Conservation (phyloP, 495 filamentous ascomycete genomes). For the Aspergillus ostianus region DNA sequence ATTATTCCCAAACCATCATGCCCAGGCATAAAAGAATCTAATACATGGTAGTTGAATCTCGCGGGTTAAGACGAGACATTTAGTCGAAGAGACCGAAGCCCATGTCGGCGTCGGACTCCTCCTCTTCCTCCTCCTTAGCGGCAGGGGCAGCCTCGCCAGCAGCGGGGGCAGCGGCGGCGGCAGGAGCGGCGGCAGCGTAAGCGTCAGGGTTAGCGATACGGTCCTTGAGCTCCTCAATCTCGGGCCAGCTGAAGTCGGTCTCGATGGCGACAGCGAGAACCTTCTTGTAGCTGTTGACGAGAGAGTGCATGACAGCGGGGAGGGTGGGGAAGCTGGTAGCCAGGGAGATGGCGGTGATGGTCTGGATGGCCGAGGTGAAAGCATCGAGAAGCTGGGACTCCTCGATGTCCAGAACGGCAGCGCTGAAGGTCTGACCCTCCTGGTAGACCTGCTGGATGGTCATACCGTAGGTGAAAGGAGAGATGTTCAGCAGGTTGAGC, state of each 20-base stretch:
- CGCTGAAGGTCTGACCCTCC: slow-evolving; percentile 83
- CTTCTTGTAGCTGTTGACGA: slow-evolving; percentile 98
- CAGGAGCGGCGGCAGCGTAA: slow-evolving; percentile 78
- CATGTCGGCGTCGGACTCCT: slow-evolving; percentile 51
- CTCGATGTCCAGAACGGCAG: slow-evolving; percentile 84
- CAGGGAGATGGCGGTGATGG: slow-evolving; percentile 87
- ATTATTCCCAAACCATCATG: slow-evolving; percentile 31
- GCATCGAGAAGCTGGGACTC: slow-evolving; percentile 86
- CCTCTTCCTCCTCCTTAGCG: slow-evolving; percentile 51
- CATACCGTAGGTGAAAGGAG: slow-evolving; percentile 99
- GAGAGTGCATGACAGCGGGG: slow-evolving; percentile 91
- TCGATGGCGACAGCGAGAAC: slow-evolving; percentile 83
- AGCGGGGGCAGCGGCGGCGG: slow-evolving; percentile 48
- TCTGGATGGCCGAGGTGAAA: slow-evolving; percentile 77
- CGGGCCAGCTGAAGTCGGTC: slow-evolving; percentile 92
- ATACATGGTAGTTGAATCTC: slow-evolving; percentile 42
- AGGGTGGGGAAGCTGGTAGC: slow-evolving; percentile 92
- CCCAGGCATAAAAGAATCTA: slow-evolving; percentile 39
- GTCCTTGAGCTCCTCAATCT: slow-evolving; percentile 97
- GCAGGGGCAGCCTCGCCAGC: slow-evolving; percentile 49
- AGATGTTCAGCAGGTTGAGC: slow-evolving; percentile 99
- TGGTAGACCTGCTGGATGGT: slow-evolving; percentile 94
- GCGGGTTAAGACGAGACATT: slow-evolving; percentile 28
- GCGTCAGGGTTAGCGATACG: slow-evolving; percentile 97
- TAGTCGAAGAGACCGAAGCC: slow-evolving; percentile 62